These are phyloP conservation scores for Acacia pycnantha DNA, from an alignment of 331 rosid species.

Conservation along the genomic window DNA sequence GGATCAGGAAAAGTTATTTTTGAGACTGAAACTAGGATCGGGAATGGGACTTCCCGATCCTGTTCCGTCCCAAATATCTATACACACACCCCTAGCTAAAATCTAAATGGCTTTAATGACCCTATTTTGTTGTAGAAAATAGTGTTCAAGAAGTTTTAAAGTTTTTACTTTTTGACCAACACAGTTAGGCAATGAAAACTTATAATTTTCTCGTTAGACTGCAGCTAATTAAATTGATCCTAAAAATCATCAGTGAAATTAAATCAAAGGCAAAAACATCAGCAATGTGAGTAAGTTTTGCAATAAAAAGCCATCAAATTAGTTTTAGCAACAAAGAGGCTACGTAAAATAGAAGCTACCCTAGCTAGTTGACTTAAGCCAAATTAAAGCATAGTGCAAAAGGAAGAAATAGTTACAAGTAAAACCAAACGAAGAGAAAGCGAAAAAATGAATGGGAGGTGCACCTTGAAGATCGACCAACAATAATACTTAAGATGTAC, in stretches of 20 bases:
- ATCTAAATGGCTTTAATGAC: too few species aligned
- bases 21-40: accelerated
- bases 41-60: too few species aligned
- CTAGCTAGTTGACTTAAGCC: slow-evolving; percentile 21
- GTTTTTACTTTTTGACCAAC: background rate
- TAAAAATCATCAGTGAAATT: background rate
- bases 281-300: background rate
- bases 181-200: background rate
- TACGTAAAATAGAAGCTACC: background rate
- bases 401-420: background rate
- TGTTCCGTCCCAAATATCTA: too few species aligned
- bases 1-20: too few species aligned
- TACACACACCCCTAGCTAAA: too few species aligned
- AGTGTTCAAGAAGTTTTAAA: background rate
- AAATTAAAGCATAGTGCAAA: slow-evolving; percentile 6
- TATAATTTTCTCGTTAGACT: background rate
- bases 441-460: background rate
- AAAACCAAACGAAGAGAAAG: slow-evolving; percentile 1
- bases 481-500: background rate
- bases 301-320: background rate
- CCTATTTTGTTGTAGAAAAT: background rate
- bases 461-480: slow-evolving; percentile 10
- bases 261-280: background rate
- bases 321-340: background rate
- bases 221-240: background rate